Evolutionary conservation across 2,329 filamentous ascomycete species (phyloP).

Genomic region (Septoria petroselini): DNA sequence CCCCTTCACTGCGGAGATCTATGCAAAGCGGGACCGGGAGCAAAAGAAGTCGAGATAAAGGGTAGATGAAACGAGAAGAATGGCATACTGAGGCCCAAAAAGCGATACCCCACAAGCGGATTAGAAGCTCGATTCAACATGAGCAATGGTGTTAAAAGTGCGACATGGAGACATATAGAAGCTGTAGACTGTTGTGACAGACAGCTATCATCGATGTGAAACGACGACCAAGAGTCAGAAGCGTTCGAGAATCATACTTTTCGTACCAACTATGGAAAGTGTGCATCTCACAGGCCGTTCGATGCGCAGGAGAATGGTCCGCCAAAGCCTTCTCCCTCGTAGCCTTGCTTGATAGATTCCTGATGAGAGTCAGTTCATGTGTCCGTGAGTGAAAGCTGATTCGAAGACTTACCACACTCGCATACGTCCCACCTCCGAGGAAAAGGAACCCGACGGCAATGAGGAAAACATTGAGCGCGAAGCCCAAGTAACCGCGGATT

Average conservation of each 20-base stretch:
- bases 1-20: constrained; percentile 90
- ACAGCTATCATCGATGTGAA: too few species aligned
- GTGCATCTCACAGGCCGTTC: constrained; percentile 1
- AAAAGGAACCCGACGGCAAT: constrained; percentile 77
- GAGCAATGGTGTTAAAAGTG: constrained; percentile 23
- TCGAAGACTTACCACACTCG: constrained; percentile 56
- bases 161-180: neutral
- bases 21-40: constrained; percentile 72
- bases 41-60: constrained; percentile 37
- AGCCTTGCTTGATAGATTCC: constrained; percentile 58
- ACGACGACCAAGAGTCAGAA: too few species aligned
- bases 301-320: constrained; percentile 29
- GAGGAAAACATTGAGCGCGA: constrained; percentile 68
- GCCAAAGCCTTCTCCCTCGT: constrained; percentile 58
- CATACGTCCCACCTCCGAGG: constrained; percentile 77
- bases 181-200: neutral
- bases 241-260: too few species aligned
- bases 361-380: too few species aligned
- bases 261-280: neutral
- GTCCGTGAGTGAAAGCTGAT: too few species aligned
- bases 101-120: constrained; percentile 26
- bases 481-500: constrained; percentile 52
- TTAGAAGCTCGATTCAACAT: constrained; percentile 34
- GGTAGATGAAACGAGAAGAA: neutral
- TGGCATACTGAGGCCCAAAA: neutral